phyloP scores from a whole-genome alignment of 345 rosid species.

The Eutrema heterophyllum region DNA sequence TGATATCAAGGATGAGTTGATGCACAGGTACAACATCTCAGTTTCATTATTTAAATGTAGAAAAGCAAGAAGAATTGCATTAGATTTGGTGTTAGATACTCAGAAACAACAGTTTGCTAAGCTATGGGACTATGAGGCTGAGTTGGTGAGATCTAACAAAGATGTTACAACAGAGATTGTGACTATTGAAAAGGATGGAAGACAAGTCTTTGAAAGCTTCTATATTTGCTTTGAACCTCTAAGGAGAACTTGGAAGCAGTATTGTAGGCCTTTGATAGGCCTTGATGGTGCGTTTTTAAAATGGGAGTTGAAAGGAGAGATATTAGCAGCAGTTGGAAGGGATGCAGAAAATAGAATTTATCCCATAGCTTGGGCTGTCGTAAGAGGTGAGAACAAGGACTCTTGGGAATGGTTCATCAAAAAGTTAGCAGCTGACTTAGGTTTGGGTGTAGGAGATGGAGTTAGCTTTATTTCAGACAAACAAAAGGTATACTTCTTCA shows the following conservation, averaged over 20 bases:
- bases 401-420: no score
- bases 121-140: background rate
- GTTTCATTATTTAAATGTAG: background rate
- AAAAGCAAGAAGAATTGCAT: background rate
- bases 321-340: no score
- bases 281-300: background rate
- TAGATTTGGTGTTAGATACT: background rate
- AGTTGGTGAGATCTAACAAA: background rate
- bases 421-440: no score
- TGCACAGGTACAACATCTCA: no score
- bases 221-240: background rate
- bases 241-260: background rate
- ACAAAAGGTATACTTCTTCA: no score
- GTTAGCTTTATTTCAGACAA: no score
- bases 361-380: no score
- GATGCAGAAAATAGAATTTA: no score
- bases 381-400: no score
- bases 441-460: no score
- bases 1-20: no score
- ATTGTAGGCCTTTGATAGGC: background rate
- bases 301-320: no score
- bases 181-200: background rate
- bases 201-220: background rate
- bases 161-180: background rate
- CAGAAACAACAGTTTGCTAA: background rate